Evolutionary conservation across 2,329 filamentous ascomycete species (phyloP).

Genomic region (Aspergillus sp.): DNA sequence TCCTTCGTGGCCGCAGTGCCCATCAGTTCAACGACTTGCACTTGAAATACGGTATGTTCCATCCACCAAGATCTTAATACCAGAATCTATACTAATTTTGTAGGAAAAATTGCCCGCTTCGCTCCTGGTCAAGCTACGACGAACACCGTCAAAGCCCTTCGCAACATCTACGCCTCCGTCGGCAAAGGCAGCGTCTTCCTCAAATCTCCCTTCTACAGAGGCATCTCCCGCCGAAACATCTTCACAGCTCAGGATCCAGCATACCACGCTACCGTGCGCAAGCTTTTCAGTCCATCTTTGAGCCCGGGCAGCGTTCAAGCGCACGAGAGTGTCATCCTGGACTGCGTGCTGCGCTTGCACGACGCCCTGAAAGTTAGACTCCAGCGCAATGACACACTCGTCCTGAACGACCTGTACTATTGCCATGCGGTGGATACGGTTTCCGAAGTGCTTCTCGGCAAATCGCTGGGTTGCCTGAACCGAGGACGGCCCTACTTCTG

Average conservation of each 20-base stretch:
- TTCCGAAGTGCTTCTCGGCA: conserved; percentile 18
- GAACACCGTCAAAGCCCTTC: conserved; percentile 17
- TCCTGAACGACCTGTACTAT: conserved; percentile 17
- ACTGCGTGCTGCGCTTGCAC: conserved; percentile 16
- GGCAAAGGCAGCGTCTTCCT: conserved; percentile 16
- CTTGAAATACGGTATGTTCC: conserved; percentile 11
- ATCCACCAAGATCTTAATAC: not conserved
- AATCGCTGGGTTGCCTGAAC: conserved; percentile 18
- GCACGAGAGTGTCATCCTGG: conserved; percentile 15
- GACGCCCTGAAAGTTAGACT: conserved; percentile 8
- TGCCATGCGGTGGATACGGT: conserved; percentile 21
- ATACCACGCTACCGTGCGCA: conserved; percentile 18
- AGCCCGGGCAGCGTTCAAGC: conserved; percentile 16
- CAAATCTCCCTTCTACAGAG: conserved; percentile 18
- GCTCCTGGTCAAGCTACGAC: conserved; percentile 19
- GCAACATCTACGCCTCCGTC: conserved; percentile 16
- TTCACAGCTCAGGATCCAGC: conserved; percentile 18
- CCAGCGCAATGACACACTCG: conserved; percentile 5
- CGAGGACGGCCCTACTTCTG: conserved; percentile 19
- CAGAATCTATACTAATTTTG: not conserved
- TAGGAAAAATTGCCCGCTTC: conserved; percentile 17
- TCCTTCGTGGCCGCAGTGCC: conserved; percentile 15
- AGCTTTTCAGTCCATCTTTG: conserved; percentile 19
- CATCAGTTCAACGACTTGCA: conserved; percentile 14
- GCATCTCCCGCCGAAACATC: conserved; percentile 18